phyloP scores from a whole-genome alignment of 805 yeast species.

The Lipomyces sp. region DNA sequence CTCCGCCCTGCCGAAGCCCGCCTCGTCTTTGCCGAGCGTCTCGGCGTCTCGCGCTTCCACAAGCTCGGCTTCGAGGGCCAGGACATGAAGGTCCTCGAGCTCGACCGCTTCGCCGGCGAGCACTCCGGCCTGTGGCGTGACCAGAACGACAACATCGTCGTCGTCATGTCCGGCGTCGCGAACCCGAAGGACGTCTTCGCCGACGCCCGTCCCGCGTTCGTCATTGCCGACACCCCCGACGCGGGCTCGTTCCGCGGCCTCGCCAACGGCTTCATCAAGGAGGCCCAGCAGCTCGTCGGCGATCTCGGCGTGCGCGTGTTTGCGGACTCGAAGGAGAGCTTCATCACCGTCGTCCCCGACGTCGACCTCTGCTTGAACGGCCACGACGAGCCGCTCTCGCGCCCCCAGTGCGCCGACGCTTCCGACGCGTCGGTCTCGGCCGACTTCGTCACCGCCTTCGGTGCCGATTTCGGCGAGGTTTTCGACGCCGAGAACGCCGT shows the following conservation, averaged over 20 bases:
- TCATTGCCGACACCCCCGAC: conserved; percentile 28
- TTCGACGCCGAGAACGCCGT: conserved; percentile 23
- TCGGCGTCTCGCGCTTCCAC: conserved; percentile 30
- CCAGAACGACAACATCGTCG: conserved; percentile 28
- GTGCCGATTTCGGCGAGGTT: conserved; percentile 16
- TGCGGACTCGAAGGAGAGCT: conserved; percentile 17
- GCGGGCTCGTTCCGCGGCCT: conserved; percentile 26
- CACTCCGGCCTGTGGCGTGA: conserved; percentile 29
- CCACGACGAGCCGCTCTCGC: conserved; percentile 25
- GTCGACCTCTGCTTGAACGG: conserved; percentile 26
- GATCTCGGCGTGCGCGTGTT: conserved; percentile 27
- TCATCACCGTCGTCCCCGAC: conserved; percentile 29
- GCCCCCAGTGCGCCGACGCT: conserved; percentile 23
- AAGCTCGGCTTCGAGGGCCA: conserved; percentile 30
- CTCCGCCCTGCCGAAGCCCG: conserved; percentile 57
- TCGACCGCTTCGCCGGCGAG: conserved; percentile 28
- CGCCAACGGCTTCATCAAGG: conserved; percentile 26
- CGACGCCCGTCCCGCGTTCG: conserved; percentile 27
- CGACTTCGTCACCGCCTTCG: conserved; percentile 22
- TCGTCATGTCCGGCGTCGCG: conserved; percentile 24
- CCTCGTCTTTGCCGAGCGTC: conserved; percentile 52
- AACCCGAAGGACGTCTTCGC: conserved; percentile 27
- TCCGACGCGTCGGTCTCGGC: conserved; percentile 13
- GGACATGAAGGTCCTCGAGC: conserved; percentile 30
- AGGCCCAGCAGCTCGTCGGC: conserved; percentile 29